These are phyloP conservation scores for Amylostereum areolatum DNA, from an alignment of 1,284 basidiomycete species.

Conservation along the genomic window DNA sequence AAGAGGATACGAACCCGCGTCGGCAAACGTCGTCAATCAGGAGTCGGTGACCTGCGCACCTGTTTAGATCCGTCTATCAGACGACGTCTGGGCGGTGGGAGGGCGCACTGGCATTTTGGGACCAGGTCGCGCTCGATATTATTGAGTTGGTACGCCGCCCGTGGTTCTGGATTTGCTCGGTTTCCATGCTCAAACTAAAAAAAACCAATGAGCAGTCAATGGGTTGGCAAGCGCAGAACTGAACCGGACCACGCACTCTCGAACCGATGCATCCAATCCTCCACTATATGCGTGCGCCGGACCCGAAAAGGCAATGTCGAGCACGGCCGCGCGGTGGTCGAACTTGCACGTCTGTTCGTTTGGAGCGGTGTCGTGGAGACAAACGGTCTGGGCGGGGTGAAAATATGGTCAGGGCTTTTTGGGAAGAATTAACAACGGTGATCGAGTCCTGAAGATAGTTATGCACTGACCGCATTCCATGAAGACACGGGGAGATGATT, in stretches of 20 bases:
- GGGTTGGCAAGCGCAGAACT: neutral
- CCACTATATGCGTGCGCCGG: slow-evolving; percentile 64
- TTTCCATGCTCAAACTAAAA: slow-evolving; percentile 53
- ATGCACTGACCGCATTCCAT: too few species aligned
- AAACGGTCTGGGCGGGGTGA: slow-evolving; percentile 52
- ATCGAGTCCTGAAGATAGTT: too few species aligned
- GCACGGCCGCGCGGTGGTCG: slow-evolving; percentile 71
- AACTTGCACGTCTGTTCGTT: slow-evolving; percentile 70
- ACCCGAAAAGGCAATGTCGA: slow-evolving; percentile 62
- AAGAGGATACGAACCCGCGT: too few species aligned
- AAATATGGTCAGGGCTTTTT: too few species aligned
- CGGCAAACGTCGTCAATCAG: too few species aligned
- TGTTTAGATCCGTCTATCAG: neutral
- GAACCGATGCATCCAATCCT: slow-evolving; percentile 68
- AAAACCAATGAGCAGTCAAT: slow-evolving; percentile 1
- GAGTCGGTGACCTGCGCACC: slow-evolving; percentile 79
- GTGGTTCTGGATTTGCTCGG: slow-evolving; percentile 55
- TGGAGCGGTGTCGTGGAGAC: slow-evolving; percentile 61
- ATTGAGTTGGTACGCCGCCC: slow-evolving; percentile 65
- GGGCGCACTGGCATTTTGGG: slow-evolving; percentile 45
- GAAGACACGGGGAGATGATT: too few species aligned
- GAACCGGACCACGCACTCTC: slow-evolving; percentile 44
- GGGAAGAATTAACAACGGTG: too few species aligned
- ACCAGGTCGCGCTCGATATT: slow-evolving; percentile 57
- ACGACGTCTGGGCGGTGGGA: neutral